A percentile compares a stretch with the other conserved stretches of the same genome.
Evolutionary conservation across 2,329 filamentous ascomycete species (phyloP).

Genomic region (Botrytis squamosa): DNA sequence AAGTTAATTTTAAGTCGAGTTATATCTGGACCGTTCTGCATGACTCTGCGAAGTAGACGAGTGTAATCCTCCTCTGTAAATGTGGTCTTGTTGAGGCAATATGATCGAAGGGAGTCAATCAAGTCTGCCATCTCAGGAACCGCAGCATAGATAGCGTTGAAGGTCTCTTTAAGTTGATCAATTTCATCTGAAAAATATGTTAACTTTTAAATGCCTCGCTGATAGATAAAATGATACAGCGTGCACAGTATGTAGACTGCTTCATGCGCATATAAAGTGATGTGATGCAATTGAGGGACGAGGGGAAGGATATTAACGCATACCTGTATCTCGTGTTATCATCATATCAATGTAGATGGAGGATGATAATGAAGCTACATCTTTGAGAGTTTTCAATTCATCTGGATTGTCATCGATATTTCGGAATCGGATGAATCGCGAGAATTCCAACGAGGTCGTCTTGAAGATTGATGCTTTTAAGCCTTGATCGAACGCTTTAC

Average conservation of each 20-base stretch:
- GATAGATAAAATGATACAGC: not conserved
- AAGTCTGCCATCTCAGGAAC: slow-evolving; percentile 48
- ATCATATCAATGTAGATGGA: slow-evolving; percentile 53
- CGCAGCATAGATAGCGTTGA: slow-evolving; percentile 42
- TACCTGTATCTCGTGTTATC: slow-evolving; percentile 53
- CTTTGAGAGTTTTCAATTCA: slow-evolving; percentile 45
- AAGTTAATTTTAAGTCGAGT: slow-evolving; percentile 51
- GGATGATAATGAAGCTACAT: slow-evolving; percentile 49
- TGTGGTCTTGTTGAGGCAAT: slow-evolving; percentile 49
- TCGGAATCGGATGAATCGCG: slow-evolving; percentile 41
- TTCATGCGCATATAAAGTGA: not conserved
- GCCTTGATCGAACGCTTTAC: slow-evolving; percentile 48
- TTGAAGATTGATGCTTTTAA: slow-evolving; percentile 48
- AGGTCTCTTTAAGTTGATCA: slow-evolving; percentile 48
- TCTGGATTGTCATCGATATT: not conserved
- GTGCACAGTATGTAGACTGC: not conserved
- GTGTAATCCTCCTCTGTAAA: slow-evolving; percentile 53
- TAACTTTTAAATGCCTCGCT: slow-evolving; percentile 20
- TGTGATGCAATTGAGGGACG: not conserved
- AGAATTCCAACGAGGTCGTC: slow-evolving; percentile 52
- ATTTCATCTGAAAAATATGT: slow-evolving; percentile 46
- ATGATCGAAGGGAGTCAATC: slow-evolving; percentile 46
- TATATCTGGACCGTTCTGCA: slow-evolving; percentile 47
- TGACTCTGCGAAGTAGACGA: slow-evolving; percentile 43
- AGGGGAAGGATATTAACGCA: not conserved